Base-by-base conservation (phyloP, 345 rosid species). In the Salix suchowensis region DNA sequence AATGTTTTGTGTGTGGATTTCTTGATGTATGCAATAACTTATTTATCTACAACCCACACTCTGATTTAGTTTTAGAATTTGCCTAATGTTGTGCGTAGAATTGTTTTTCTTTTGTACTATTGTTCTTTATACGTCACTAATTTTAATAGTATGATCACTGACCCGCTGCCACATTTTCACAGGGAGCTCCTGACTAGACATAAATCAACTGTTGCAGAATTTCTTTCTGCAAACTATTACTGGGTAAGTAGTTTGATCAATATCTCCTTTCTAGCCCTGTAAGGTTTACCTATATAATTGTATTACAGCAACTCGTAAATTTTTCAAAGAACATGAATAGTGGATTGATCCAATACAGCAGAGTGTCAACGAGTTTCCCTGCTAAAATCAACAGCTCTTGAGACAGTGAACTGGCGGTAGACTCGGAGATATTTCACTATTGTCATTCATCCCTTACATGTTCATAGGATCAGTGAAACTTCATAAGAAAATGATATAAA, bases 151-250 rank as follows among this genome's bases (percentile, higher is more conserved):
- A 62, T 62, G 18, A 73, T 75, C 68, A 36, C 71, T 85, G 66
- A 76, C 37, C 24, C 23, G 4, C 11, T 52, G 39, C 60, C 7
- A 54, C 40, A 48, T 75, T 72, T 71, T 36, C 19, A 9, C 84
- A 88, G 89, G 89, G 88, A 88, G 76, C 88, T 88, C 61, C 24
- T 83, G 77, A 87, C 86, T 1, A 85, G 88, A 86, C 87, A 87
- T 68, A 87, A 83, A 83, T 81, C 91, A 24, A 84, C 88, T 5
- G 86, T 86, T 6, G 83, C 89, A 48, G 88, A 81, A 44, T 88
- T 88, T 71, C 80, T 86, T 73, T 79, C 84, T 14, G 66, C 10
- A 23, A 88, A 86, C 58, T 88, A 84, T 78, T 86, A 84, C 28
- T 86, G 89, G 89, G 86, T 84, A 74, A 83, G 81, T 69, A 23